phyloP scores from a whole-genome alignment of 1,139 yeast species.

The Entelexis paramagnoliae region DNA sequence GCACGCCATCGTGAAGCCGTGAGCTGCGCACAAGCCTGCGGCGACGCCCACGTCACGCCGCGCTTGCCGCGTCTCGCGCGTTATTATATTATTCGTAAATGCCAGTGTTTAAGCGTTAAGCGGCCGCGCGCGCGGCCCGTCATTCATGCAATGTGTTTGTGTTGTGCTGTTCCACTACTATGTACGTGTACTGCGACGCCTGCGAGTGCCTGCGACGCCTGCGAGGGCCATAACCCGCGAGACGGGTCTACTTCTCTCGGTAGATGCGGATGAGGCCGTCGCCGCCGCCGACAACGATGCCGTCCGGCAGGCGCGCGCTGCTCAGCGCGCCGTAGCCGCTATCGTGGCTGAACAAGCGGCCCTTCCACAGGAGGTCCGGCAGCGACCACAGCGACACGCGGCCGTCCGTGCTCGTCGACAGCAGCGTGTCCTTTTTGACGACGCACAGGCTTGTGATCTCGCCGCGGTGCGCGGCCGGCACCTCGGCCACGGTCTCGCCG shows the following conservation, averaged over 20 bases:
- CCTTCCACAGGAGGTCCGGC: slow-evolving; percentile 23
- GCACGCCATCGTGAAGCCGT: slow-evolving; percentile 16
- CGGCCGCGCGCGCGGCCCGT: no score
- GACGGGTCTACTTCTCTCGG: background rate
- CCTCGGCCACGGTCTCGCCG: slow-evolving; percentile 23
- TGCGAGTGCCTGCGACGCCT: no score
- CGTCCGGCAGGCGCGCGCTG: slow-evolving; percentile 7
- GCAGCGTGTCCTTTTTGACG: slow-evolving; percentile 22
- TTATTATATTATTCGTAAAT: no score
- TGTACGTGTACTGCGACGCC: no score
- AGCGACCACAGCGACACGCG: slow-evolving; percentile 28
- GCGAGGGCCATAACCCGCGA: no score
- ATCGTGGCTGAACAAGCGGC: slow-evolving; percentile 24
- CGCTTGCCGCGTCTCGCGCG: no score
- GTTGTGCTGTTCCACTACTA: no score
- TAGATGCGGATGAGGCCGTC: slow-evolving; percentile 24
- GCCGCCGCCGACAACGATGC: slow-evolving; percentile 22
- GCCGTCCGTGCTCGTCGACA: slow-evolving; percentile 29
- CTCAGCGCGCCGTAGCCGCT: slow-evolving; percentile 21
- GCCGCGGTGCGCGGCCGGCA: slow-evolving; percentile 26
- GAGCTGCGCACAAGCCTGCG: no score
- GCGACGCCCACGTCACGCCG: no score
- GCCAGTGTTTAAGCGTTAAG: no score
- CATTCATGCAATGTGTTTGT: no score
- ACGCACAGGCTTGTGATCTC: slow-evolving; percentile 25